Base-by-base conservation (phyloP, 148 eudicot genomes). In the Oxyria digyna region DNA sequence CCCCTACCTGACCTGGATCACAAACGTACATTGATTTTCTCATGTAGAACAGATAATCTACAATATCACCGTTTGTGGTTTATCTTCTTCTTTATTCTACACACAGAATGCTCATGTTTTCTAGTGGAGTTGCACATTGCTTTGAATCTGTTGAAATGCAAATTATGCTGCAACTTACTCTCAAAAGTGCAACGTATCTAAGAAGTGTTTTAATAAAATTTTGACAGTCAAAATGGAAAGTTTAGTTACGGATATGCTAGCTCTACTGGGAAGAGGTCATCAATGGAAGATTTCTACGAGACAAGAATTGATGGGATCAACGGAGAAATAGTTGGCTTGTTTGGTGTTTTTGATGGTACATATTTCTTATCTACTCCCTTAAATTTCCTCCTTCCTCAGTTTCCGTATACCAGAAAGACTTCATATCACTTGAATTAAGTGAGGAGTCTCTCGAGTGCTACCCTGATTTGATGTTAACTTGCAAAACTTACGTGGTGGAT, bases 251-350 rank as follows among this genome's bases (percentile, higher is more conserved):
- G 98, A 26, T 93, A 89, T 81, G 90, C 98, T 69, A 93, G 98
- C 81, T 86, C 92, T 63, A 87, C 90, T 15, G 98, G 98, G 41
- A 93, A 93, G 78, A 85, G 98, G 67, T 85, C 98, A 71, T 93
- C 98, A 70, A 93, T 93, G 98, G 98, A 93, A 79, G 98, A 93
- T 73, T 93, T 87, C 68, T 90, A 93, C 70, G 98, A 92, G 83
- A 87, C 98, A 29, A 89, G 98, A 82, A 87, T 92, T 75, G 98
- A 92, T 77, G 91, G 89, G 57, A 91, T 92, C 31, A 89, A 89
- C 50, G 98, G 98, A 74, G 88, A 89, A 79, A 76, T 85, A 43
- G 91, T 92, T 65, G 98, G 98, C 74, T 83, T 92, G 40, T 92
- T 92, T 79, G 96, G 98, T 64, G 98, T 92, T 40, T 92, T 92